Percentiles rank a stretch among this genome's conserved stretches.
Evolutionary conservation across 441 rosid species (phyloP).

Genomic region (Gossypium schwendimanii): DNA sequence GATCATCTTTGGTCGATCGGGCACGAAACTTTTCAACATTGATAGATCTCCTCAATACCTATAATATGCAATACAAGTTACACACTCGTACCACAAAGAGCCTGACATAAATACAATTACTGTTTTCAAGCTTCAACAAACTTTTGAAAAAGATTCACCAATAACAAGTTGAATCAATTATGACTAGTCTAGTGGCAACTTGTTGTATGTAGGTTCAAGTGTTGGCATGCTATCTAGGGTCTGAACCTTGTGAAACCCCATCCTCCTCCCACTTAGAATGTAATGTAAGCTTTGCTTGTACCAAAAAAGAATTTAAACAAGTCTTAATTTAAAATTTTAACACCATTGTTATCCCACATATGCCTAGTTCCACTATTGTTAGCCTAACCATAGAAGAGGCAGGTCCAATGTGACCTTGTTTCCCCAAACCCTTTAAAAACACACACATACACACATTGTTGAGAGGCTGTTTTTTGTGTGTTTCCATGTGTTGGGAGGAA

Average conservation of each 20-base stretch:
- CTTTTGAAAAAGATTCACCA: not conserved
- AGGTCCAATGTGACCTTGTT: not conserved
- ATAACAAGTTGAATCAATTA: not conserved
- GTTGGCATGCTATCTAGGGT: too few species aligned
- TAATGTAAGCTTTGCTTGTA: too few species aligned
- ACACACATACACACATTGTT: not conserved
- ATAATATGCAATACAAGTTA: conserved; percentile 7
- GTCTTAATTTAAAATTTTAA: not conserved
- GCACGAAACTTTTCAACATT: conserved; percentile 52
- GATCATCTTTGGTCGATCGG: conserved; percentile 74
- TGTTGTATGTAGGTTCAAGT: too few species aligned
- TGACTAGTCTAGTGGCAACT: not conserved
- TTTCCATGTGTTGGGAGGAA: not conserved
- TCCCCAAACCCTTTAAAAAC: not conserved
- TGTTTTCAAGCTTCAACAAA: not conserved
- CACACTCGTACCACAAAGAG: not conserved
- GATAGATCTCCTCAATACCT: conserved; percentile 58
- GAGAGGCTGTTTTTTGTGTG: not conserved
- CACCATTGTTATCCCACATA: not conserved
- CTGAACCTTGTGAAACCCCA: too few species aligned
- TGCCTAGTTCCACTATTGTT: not conserved
- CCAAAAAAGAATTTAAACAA: not conserved
- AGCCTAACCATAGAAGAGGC: not conserved
- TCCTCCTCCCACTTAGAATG: too few species aligned
- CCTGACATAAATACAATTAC: not conserved